A percentile compares a stretch with the other conserved stretches of the same genome.
phyloP scores from a whole-genome alignment of 495 filamentous ascomycete species.

The Tuber borchii region DNA sequence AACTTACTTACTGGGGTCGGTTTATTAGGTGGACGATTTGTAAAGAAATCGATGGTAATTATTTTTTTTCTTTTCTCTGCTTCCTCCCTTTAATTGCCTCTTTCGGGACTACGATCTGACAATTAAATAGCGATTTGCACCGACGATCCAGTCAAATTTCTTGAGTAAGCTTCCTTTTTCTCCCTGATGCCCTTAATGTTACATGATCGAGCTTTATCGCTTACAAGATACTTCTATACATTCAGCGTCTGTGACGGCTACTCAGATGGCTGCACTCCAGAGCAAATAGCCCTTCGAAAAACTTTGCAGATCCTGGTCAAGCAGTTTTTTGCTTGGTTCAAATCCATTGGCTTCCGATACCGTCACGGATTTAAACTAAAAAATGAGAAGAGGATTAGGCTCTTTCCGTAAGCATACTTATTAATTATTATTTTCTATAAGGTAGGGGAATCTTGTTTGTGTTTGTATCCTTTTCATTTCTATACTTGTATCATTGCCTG shows the following conservation, averaged over 20 bases:
- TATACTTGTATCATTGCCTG: conserved; percentile 1
- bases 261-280: conserved; percentile 7
- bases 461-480: conserved; percentile 9
- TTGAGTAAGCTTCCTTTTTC: conserved; percentile 40
- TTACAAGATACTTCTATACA: conserved; percentile 7
- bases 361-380: conserved; percentile 24
- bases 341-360: conserved; percentile 25
- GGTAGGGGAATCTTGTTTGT: background rate
- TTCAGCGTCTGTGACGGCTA: conserved; percentile 25
- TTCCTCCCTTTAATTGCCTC: background rate
- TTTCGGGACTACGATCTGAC: conserved; percentile 9
- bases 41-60: conserved; percentile 50
- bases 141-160: conserved; percentile 51
- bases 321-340: conserved; percentile 19
- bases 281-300: conserved; percentile 14
- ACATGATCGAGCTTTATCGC: background rate
- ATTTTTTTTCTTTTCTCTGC: conserved; percentile 6
- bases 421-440: conserved; percentile 15
- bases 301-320: conserved; percentile 13
- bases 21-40: conserved; percentile 35
- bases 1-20: background rate
- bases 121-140: conserved; percentile 42
- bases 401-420: conserved; percentile 11
- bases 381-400: conserved; percentile 5
- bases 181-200: background rate